Base-by-base conservation (phyloP, 2,329 filamentous ascomycete genomes). In the Ramichloridium luteum region DNA sequence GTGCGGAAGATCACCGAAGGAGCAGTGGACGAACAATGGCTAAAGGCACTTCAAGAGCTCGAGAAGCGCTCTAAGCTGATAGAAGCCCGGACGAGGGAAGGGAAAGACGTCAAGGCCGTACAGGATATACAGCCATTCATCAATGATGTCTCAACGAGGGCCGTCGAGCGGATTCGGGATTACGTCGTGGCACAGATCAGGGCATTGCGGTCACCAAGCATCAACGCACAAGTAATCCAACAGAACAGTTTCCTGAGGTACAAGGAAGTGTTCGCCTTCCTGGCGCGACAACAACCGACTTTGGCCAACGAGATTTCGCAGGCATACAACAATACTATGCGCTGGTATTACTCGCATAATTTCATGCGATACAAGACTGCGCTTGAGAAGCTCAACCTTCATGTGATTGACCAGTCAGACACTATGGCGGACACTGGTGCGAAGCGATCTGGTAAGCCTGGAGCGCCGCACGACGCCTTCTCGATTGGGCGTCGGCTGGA, bases 311-410 rank as follows among this genome's bases (percentile, higher is more conserved):
- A 98, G 56, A 93, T 98, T 43, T 77, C 77, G 6, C 80, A 84
- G 53, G 90, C 92, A 3, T 98, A 98, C 50, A 78, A 92, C 62
- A 93, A 94, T 55, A 98, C 92, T 0, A 98, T 98, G 84, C 75
- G 85, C 32, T 98, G 90, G 90, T 98, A 98, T 52, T 96, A 96
- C 53, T 61, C 80, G 32, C 90, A 80, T 43, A 83, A 94, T 54
- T 98, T 98, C 52, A 76, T 73, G 3, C 77, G 88, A 18, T 98
- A 98, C 55, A 75, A 80, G 41, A 76, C 77, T 46, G 77, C 90
- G 0, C 65, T 98, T 4, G 77, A 80, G 34, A 92, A 84, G 55
- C 68, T 98, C 38, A 88, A 81, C 49, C 57, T 96, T 3, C 85
- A 94, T 50, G 57, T 68, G 4, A 67, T 93, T 36, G 88, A 94